Percentiles rank a stretch among this genome's conserved stretches.
These are phyloP conservation scores for Leptodermis oblonga DNA, from an alignment of 257 asterid genomes.

Conservation along the genomic window DNA sequence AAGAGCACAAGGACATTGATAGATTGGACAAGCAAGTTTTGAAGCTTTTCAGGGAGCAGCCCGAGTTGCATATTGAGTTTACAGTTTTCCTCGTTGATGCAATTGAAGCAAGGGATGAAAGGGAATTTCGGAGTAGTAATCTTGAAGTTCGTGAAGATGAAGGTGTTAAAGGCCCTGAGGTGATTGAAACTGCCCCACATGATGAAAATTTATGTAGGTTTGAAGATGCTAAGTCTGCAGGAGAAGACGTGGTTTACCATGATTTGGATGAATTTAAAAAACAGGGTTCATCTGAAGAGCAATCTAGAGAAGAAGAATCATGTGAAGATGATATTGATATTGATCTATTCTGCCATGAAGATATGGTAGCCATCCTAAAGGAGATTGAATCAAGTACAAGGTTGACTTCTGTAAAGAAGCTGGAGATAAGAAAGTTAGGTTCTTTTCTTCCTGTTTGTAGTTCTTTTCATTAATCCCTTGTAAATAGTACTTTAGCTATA, in stretches of 20 bases:
- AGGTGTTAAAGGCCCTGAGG: background rate
- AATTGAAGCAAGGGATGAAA: background rate
- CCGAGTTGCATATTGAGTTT: constrained; percentile 4
- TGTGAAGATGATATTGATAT: too few species aligned
- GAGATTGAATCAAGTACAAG: too few species aligned
- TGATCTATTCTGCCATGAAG: too few species aligned
- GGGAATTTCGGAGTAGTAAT: background rate
- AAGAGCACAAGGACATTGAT: background rate
- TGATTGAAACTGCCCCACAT: background rate
- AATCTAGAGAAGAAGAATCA: too few species aligned
- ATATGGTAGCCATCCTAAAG: too few species aligned
- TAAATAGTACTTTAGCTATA: too few species aligned
- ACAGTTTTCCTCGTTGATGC: background rate
- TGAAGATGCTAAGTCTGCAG: background rate
- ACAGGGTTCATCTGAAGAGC: too few species aligned
- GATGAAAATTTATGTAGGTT: background rate
- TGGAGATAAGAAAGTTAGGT: too few species aligned
- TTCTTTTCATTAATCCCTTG: too few species aligned
- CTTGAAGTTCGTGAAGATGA: background rate
- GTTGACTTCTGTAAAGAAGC: too few species aligned
- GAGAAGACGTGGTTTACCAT: background rate
- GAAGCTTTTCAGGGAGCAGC: background rate
- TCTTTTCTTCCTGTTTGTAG: too few species aligned
- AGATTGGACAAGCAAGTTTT: background rate
- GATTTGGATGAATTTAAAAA: too few species aligned